Base-by-base conservation (phyloP, 176 grass and related monocot genomes). In the Luzula sylvatica region DNA sequence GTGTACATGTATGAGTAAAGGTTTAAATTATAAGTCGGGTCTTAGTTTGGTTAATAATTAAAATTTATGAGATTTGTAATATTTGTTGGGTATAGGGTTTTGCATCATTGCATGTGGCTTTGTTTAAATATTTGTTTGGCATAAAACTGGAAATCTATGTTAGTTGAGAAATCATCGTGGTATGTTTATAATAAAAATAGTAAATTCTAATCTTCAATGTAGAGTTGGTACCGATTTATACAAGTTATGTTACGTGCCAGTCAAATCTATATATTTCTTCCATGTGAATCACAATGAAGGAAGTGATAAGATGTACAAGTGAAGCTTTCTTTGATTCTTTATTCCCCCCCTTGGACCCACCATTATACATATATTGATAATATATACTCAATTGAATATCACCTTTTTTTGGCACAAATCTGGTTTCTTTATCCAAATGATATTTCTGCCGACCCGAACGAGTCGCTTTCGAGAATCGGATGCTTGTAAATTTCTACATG, bases 241-340 rank as follows among this genome's bases (percentile, higher is more conserved):
- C n/a, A n/a, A n/a, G n/a, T n/a, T n/a, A n/a, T n/a, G n/a, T n/a
- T n/a, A n/a, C n/a, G n/a, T n/a, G n/a, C n/a, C n/a, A n/a, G n/a
- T n/a, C n/a, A n/a, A n/a, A n/a, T n/a, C n/a, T n/a, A 39, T 38
- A 32, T 28, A 18, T 17, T 68, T 16, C 46, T 56, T 54, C 4
- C 63, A 69, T 46, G 18, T 42, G 15, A 3, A n/a, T 6, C 52
- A 53, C 13, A 50, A 23, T 39, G 23, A 14, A 64, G 38, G 56
- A 61, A 49, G 13, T 39, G 52, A 41, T 40, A 12, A 58, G 16
- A 29, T 24, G 25, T 23, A 62, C 52, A 11, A 15, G 39, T 19
- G 3, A 46, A 66, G 13, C 65, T 81, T 81, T 81, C 35, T 42
- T 21, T 51, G 23, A 70, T 57, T 28, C 57, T 51, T 61, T 75